Evolutionary conservation across 345 rosid species (phyloP).

Genomic region (Citrus glauca): DNA sequence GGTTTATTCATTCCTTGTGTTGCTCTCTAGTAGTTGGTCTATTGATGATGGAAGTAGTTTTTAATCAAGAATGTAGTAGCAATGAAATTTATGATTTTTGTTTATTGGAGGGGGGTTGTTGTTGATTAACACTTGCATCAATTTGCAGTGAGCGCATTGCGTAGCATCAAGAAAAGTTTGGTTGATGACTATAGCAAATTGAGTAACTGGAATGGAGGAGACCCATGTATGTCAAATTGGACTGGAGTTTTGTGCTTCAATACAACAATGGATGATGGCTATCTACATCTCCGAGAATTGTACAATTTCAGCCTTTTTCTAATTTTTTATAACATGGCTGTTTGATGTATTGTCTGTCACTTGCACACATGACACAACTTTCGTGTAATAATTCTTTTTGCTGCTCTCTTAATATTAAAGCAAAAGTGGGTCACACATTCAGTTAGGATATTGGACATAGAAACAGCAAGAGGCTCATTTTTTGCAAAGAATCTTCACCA

Average conservation of each 20-base stretch:
- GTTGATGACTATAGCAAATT: constrained; percentile 56
- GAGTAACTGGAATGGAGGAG: constrained; percentile 75
- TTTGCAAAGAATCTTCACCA: background rate
- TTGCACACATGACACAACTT: background rate
- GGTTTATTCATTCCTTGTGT: background rate
- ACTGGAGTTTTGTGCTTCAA: constrained; percentile 82
- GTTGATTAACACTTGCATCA: background rate
- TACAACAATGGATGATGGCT: constrained; percentile 50
- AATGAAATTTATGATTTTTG: background rate
- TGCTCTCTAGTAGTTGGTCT: background rate
- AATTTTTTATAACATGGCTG: background rate
- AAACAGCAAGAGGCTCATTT: background rate
- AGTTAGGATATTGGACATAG: background rate
- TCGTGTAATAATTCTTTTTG: background rate
- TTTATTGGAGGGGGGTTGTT: background rate
- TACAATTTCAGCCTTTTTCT: constrained; percentile 23
- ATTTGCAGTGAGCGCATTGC: constrained; percentile 64
- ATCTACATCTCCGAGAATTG: constrained; percentile 78
- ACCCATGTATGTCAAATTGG: constrained; percentile 87
- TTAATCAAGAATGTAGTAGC: background rate
- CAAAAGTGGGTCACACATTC: background rate
- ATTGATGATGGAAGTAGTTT: no score
- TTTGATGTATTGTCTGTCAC: background rate
- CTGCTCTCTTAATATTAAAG: background rate
- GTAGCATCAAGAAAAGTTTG: constrained; percentile 46